phyloP scores from a whole-genome alignment of 345 rosid genomes.

The Pistacia vera region DNA sequence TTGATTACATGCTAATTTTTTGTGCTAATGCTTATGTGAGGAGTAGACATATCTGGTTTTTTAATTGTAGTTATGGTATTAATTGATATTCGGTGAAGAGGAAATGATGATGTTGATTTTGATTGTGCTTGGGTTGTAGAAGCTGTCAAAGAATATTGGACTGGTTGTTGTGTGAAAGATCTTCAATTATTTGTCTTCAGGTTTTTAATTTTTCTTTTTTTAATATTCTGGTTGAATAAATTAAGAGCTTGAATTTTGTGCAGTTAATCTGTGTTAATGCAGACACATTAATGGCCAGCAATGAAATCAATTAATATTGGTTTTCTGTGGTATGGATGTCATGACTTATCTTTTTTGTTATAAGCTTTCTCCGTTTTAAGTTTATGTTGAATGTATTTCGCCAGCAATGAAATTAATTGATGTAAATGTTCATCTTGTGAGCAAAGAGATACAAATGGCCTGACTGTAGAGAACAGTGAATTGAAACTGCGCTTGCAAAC shows the following conservation, averaged over 20 bases:
- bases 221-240: too few relatives aligned
- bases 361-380: neutral
- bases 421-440: constrained; percentile 10
- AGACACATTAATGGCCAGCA: too few relatives aligned
- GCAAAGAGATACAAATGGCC: constrained; percentile 84
- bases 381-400: neutral
- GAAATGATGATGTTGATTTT: too few relatives aligned
- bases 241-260: too few relatives aligned
- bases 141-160: constrained; percentile 34
- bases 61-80: too few relatives aligned
- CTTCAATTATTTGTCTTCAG: constrained; percentile 94
- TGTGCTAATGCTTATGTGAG: too few relatives aligned
- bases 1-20: too few relatives aligned
- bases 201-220: constrained; percentile 25
- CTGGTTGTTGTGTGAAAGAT: constrained; percentile 73
- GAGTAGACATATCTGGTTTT: too few relatives aligned
- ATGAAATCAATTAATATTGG: too few relatives aligned
- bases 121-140: too few relatives aligned
- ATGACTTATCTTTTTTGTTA: neutral
- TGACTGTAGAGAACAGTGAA: constrained; percentile 82
- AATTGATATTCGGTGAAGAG: too few relatives aligned
- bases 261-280: too few relatives aligned
- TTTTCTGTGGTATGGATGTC: constrained; percentile 3
- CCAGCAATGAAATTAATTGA: neutral
- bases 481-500: constrained; percentile 86